Conservation (phyloP, 192 early-diverging fungal species). For the Anaeromyces robustus region DNA sequence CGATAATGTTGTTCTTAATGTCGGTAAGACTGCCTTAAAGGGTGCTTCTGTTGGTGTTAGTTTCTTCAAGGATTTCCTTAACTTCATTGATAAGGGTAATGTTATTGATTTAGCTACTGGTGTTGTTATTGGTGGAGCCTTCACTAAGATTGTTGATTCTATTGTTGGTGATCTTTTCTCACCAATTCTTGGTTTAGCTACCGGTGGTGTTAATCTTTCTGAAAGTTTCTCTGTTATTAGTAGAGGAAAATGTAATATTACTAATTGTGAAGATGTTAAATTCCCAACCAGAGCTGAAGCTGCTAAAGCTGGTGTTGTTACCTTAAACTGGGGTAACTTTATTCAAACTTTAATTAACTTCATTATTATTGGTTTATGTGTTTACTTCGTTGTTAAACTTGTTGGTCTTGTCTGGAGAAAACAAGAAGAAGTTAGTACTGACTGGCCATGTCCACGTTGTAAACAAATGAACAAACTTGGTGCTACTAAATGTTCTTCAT, state of each 20-base stretch:
- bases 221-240: no score
- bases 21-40: no score
- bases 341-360: conserved; percentile 48
- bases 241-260: no score
- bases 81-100: conserved; percentile 36
- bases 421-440: no score
- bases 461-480: no score
- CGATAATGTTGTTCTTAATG: no score
- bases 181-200: conserved; percentile 33
- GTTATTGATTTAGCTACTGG: conserved; percentile 51
- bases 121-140: conserved; percentile 43
- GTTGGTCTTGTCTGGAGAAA: no score
- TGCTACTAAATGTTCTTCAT: no score
- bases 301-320: conserved; percentile 25
- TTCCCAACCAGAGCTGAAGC: conserved; percentile 6
- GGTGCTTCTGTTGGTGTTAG: conserved; percentile 12
- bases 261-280: no score
- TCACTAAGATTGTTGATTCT: conserved; percentile 14
- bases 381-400: conserved; percentile 42
- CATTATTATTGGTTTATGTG: conserved; percentile 30
- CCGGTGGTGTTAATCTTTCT: no score
- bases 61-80: conserved; percentile 33
- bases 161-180: conserved; percentile 34
- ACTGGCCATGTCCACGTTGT: no score
- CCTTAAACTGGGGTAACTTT: conserved; percentile 45